Evolutionary conservation across 108 stramenopile genomes (phyloP).

Genomic region (Cyclostephanos tholiformis): DNA sequence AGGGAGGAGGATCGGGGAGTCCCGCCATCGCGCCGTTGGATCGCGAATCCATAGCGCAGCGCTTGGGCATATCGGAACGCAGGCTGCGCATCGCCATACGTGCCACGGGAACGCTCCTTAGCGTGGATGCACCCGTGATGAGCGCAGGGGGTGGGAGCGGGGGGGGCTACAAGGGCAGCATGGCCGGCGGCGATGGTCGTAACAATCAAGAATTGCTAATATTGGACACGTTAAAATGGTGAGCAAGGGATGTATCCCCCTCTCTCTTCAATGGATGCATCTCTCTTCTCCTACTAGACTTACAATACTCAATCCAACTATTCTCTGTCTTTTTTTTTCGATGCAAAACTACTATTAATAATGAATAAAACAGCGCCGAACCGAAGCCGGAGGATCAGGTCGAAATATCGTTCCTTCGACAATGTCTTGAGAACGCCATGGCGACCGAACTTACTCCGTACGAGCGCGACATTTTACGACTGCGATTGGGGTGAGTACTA

Average conservation of each 20-base stretch:
- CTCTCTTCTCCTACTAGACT: neutral
- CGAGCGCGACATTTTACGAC: constrained; percentile 80
- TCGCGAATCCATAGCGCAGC: constrained; percentile 54
- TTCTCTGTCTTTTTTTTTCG: neutral
- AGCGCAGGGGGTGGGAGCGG: constrained; percentile 24
- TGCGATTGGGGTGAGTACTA: constrained; percentile 81
- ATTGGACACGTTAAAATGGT: constrained; percentile 47
- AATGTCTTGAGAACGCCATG: constrained; percentile 83
- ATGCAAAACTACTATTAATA: neutral
- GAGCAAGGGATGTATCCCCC: neutral
- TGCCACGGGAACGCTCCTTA: constrained; percentile 54
- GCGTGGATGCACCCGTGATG: constrained; percentile 59
- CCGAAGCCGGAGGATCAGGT: constrained; percentile 70
- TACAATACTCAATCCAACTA: too few relatives aligned
- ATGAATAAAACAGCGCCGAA: constrained; percentile 38
- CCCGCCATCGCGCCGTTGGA: constrained; percentile 29
- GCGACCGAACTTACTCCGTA: constrained; percentile 76
- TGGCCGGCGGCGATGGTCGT: constrained; percentile 48
- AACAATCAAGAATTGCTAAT: constrained; percentile 44
- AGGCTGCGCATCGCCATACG: constrained; percentile 64
- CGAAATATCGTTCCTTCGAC: constrained; percentile 75
- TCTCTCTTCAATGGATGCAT: too few relatives aligned
- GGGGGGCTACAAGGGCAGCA: constrained; percentile 61
- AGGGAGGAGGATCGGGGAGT: too few relatives aligned
- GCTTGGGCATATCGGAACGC: constrained; percentile 51